Evolutionary conservation across 805 yeast species (phyloP).

Genomic region (Wickerhamomyces ciferrii): DNA sequence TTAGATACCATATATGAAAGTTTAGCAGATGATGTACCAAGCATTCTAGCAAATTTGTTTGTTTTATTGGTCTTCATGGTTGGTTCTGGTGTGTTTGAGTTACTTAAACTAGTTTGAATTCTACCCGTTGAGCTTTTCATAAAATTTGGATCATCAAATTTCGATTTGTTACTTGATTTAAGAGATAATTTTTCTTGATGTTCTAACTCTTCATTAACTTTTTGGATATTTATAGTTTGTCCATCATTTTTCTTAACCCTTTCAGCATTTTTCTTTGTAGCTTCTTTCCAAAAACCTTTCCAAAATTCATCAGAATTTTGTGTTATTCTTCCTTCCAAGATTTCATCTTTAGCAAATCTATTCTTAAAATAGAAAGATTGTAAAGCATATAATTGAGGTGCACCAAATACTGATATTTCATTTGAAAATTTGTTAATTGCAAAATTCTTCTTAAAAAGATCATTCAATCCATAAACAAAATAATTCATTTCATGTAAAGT

Average conservation of each 20-base stretch:
- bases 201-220: slow-evolving; percentile 14
- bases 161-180: slow-evolving; percentile 7
- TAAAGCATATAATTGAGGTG: slow-evolving; percentile 47
- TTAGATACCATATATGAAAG: slow-evolving; percentile 54
- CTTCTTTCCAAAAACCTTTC: slow-evolving; percentile 46
- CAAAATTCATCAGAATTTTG: slow-evolving; percentile 41
- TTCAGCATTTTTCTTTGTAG: slow-evolving; percentile 30
- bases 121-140: slow-evolving; percentile 8
- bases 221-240: slow-evolving; percentile 24
- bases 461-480: slow-evolving; percentile 41
- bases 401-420: slow-evolving; percentile 44
- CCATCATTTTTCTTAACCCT: slow-evolving; percentile 33
- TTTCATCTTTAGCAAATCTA: slow-evolving; percentile 33
- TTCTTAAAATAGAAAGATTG: slow-evolving; percentile 52
- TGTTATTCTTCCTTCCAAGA: slow-evolving; percentile 26
- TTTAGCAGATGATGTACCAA: slow-evolving; percentile 65
- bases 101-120: background rate
- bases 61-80: background rate
- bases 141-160: slow-evolving; percentile 6
- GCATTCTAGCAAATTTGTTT: slow-evolving; percentile 26
- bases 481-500: slow-evolving; percentile 64
- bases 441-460: slow-evolving; percentile 31
- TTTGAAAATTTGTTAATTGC: slow-evolving; percentile 36
- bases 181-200: slow-evolving; percentile 15
- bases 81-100: slow-evolving; percentile 7